Base-by-base conservation (phyloP, 352 stramenopile genomes). In the Elongisporangium anandrum region DNA sequence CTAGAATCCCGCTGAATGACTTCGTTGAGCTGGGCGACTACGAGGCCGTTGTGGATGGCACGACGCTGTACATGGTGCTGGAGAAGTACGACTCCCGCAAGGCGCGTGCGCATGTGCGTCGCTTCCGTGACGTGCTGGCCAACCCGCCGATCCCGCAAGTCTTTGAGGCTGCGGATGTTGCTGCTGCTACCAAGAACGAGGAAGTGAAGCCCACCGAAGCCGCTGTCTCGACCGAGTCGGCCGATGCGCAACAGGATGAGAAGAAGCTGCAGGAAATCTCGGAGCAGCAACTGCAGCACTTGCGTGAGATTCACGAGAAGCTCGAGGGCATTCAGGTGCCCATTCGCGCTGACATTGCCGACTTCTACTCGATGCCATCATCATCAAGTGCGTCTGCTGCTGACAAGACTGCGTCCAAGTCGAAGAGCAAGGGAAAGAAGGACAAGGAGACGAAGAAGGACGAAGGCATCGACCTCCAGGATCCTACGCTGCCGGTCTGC, bases 71-170 rank as follows among this genome's bases (percentile, higher is more conserved):
- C 51, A 95, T 96, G 77, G 78, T 92, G 57, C 77, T 92, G 52
- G 87, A 96, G 23, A 92, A 89, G 64, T 96, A 95, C 61, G 85
- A 94, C 63, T 79, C 86, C 4, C 82, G 86, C 63, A 96, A 95
- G 59, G 87, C 84, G 57, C 85, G 85, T 49, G 68, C 69, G 17
- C 87, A 96, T 29, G 82, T 96, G 65, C 83, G 85, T 50, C 85
- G 86, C 57, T 87, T 96, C 60, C 87, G 87, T 41, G 85, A 96
- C 39, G 73, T 93, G 52, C 64, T 93, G 57, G 66, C 71, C 60
- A 96, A 94, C 68, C 87, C 87, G 51, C 85, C 86, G 48, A 94
- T 95, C 62, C 85, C 87, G 8, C 83, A 91, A 60, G 22, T 59
- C 9, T 47, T 49, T 0, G 61, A 71, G 39, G 12, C 39, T 17